Conservation (phyloP, 1,284 basidiomycete species). For the Ceratobasidium sp. region DNA sequence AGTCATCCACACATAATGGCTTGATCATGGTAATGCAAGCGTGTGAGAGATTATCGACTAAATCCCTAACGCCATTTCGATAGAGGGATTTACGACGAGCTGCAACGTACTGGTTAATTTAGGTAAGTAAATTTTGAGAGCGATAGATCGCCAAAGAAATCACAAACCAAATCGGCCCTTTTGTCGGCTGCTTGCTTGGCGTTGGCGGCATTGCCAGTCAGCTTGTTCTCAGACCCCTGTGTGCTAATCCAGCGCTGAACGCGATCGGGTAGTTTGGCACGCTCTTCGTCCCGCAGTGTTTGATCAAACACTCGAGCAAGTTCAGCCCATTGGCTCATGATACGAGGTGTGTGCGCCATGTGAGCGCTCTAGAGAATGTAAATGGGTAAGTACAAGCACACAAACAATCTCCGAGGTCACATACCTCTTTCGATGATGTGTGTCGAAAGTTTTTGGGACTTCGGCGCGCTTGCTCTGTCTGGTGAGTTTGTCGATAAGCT, state of each 20-base stretch:
- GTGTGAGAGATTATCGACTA: not conserved
- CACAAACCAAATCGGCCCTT: not conserved
- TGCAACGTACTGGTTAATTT: not conserved
- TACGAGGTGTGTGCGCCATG: too few relatives aligned
- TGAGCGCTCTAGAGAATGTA: too few relatives aligned
- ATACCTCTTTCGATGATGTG: not conserved
- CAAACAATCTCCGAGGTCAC: too few relatives aligned
- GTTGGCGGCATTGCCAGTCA: conserved; percentile 1
- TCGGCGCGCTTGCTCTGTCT: not conserved
- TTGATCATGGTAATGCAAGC: not conserved
- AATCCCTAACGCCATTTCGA: not conserved
- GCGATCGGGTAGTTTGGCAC: not conserved
- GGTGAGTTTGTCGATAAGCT: not conserved
- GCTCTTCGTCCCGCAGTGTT: not conserved
- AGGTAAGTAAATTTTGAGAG: not conserved
- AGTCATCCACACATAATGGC: not conserved
- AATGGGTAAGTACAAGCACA: too few relatives aligned
- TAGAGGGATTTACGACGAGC: not conserved
- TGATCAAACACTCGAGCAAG: not conserved
- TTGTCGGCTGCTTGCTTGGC: not conserved
- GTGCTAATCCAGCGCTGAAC: not conserved
- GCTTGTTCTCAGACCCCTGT: not conserved
- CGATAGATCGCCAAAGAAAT: too few relatives aligned
- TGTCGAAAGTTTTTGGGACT: conserved; percentile 7
- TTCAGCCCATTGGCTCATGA: too few relatives aligned